Conservation (phyloP, 192 early-diverging fungal species). For the Rhizophagus clarus region DNA sequence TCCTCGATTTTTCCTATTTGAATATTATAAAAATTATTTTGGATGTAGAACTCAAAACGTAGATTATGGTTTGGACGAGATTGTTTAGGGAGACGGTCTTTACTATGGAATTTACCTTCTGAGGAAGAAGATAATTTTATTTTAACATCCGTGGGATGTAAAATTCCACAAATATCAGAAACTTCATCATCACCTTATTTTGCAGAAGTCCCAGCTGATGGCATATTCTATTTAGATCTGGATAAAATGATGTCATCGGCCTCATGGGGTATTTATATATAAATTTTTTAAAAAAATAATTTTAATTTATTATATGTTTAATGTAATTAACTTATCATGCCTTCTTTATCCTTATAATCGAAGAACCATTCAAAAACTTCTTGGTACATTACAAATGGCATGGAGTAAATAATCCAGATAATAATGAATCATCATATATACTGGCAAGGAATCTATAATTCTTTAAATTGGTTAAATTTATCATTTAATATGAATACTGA, state of each 20-base stretch:
- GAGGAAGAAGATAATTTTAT: constrained; percentile 35
- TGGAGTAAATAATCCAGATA: not conserved
- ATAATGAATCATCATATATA: constrained; percentile 12
- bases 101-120: constrained; percentile 61
- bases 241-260: constrained; percentile 22
- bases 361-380: constrained; percentile 29
- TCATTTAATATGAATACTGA: not conserved
- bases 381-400: constrained; percentile 38
- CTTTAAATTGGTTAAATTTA: not conserved
- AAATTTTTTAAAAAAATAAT: not conserved
- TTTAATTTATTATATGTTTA: not conserved
- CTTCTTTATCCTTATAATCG: not conserved
- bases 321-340: not conserved
- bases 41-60: constrained; percentile 33
- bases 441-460: constrained; percentile 25
- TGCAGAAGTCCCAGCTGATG: constrained; percentile 80
- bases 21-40: constrained; percentile 6
- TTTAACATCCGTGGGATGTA: constrained; percentile 55
- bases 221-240: constrained; percentile 72
- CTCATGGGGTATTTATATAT: not conserved
- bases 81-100: constrained; percentile 80
- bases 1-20: not conserved
- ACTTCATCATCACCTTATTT: constrained; percentile 4
- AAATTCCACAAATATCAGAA: constrained; percentile 33
- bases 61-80: constrained; percentile 85